A percentile compares a stretch with the other conserved stretches of the same genome.
Conservation (phyloP, 1,139 yeast genomes). For the Scheffersomyces segobiensis region DNA sequence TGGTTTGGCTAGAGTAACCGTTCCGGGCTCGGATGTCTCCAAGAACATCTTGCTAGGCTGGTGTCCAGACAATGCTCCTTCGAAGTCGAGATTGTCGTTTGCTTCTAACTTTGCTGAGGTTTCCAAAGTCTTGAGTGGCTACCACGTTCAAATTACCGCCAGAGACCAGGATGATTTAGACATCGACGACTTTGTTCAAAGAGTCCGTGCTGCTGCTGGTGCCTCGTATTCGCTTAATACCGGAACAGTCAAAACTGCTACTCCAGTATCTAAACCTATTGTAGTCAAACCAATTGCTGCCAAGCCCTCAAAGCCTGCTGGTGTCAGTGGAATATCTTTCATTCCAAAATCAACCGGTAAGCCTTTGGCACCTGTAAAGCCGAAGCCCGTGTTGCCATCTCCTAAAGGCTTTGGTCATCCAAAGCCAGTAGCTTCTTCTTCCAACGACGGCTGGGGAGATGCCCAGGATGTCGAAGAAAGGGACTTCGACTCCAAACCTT, state of each 20-base stretch:
- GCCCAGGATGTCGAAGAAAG: conserved; percentile 68
- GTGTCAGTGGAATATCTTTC: conserved; percentile 26
- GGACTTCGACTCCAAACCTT: conserved; percentile 63
- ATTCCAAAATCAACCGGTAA: conserved; percentile 44
- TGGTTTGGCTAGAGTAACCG: conserved; percentile 85
- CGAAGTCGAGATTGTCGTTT: conserved; percentile 71
- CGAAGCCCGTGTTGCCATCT: conserved; percentile 20
- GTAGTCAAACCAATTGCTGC: conserved; percentile 16
- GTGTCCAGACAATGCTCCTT: conserved; percentile 88
- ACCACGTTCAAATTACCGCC: conserved; percentile 97
- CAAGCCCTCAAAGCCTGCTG: conserved; percentile 22
- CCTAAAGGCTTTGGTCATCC: conserved; percentile 18
- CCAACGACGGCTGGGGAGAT: conserved; percentile 65
- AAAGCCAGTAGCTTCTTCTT: conserved; percentile 25
- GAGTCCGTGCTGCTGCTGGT: conserved; percentile 91
- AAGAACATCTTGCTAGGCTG: conserved; percentile 88
- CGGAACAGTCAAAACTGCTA: conserved; percentile 5
- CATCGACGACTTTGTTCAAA: conserved; percentile 69
- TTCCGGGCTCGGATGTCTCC: conserved; percentile 84
- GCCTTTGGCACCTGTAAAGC: conserved; percentile 28
- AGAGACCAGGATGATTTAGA: conserved; percentile 89
- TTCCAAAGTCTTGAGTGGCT: conserved; percentile 69
- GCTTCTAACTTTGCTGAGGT: conserved; percentile 77
- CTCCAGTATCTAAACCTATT: conserved; percentile 5
- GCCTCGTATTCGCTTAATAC: conserved; percentile 82